Evolutionary conservation across 768 basidiomycete genomes (phyloP).

Genomic region (Termitomyces sp.): DNA sequence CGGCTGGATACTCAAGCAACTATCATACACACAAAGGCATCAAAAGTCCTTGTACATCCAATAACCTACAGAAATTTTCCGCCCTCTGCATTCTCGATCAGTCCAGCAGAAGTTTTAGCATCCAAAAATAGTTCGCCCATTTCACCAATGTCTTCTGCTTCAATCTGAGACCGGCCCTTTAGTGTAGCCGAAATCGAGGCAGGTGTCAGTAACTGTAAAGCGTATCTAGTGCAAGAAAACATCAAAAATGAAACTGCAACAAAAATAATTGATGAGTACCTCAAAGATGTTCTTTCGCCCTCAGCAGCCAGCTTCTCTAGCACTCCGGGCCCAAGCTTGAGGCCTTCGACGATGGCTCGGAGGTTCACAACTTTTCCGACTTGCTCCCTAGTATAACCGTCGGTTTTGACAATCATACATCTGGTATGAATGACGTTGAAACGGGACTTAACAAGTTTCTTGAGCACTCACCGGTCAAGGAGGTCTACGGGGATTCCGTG

Average conservation of each 20-base stretch:
- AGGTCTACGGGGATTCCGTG: slow-evolving; percentile 94
- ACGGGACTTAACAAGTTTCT: neutral
- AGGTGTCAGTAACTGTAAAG: slow-evolving; percentile 86
- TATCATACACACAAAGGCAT: neutral
- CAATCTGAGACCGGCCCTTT: slow-evolving; percentile 75
- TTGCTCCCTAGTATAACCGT: slow-evolving; percentile 75
- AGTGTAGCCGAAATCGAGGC: slow-evolving; percentile 81
- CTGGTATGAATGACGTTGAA: slow-evolving; percentile 27
- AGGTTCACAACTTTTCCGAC: slow-evolving; percentile 83
- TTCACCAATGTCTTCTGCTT: slow-evolving; percentile 85
- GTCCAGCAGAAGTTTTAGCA: slow-evolving; percentile 72
- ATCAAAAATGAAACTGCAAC: neutral
- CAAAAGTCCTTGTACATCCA: neutral
- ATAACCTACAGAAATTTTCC: slow-evolving; percentile 15
- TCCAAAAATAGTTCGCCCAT: slow-evolving; percentile 95
- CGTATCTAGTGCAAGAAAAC: slow-evolving; percentile 50
- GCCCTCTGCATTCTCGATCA: slow-evolving; percentile 37
- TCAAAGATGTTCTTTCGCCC: slow-evolving; percentile 75
- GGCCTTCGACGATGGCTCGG: slow-evolving; percentile 81
- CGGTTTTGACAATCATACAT: slow-evolving; percentile 93
- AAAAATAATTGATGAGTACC: slow-evolving; percentile 33
- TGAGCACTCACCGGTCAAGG: slow-evolving; percentile 66
- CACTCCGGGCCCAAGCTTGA: slow-evolving; percentile 70
- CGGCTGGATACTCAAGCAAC: neutral
- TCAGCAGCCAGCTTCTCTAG: slow-evolving; percentile 76